Base-by-base conservation (phyloP, 495 filamentous ascomycete genomes). In the Hypoxylon fuscum region DNA sequence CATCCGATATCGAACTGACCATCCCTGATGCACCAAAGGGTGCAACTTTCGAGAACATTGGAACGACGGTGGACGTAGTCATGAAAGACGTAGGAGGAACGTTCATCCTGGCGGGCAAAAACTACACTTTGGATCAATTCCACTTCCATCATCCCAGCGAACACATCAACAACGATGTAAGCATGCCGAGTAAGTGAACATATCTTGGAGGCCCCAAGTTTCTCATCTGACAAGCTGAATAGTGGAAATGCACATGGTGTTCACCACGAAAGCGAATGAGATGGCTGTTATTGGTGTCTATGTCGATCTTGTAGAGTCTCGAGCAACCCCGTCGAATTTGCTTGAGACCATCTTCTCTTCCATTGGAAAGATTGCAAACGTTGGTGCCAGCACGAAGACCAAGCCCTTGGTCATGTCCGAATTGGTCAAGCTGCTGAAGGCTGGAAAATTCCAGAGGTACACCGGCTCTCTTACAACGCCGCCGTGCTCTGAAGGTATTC, bases 121-220 rank as follows among this genome's bases (percentile, higher is more conserved):
- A 71, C 1, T 89, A 83, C 60, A 69, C 70, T 3, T 76, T 91
- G 15, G 71, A 78, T 32, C 87, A 91, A 63, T 89, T 88, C 75
- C 87, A 91, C 69, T 86, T 90, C 71, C 87, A 91, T 66, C 83
- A 87, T 10, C 87, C 88, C 5, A 82, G 81, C 66, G 88, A 91
- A 75, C 88, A 90, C 67, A 67, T 91, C 14, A 75, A 81, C 61
- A 70, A 74, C 46, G 72, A 71, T 12, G 76, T 74, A 1, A 75
- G 62, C 59, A 54, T 76, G 65, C 76, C 77, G 21, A 78, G 76
- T 78, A 64, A 62, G 74, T 70, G 6, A 10, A 38, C 11, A 14
- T 25, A 9, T n/a, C 7, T 20, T 14, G 5, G 8, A 10, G 21
- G 10, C 15, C 3, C 3, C 15, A 1, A 14, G 25, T 37, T 15